Base-by-base conservation (phyloP, 2,329 filamentous ascomycete species). In the Aspergillus candidus region DNA sequence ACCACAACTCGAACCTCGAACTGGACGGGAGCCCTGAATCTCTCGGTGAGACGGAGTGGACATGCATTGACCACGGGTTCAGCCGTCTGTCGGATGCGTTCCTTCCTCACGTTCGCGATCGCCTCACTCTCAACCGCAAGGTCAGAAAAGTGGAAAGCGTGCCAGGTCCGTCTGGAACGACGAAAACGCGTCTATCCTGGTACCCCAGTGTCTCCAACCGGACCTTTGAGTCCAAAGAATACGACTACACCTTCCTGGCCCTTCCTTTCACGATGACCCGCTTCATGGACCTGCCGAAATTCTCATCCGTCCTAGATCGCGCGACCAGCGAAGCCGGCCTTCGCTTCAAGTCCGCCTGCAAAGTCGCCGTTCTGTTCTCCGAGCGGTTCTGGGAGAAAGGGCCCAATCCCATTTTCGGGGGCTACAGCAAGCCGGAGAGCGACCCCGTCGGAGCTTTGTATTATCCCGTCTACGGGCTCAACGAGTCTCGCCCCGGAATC, bases 201-300 rank as follows among this genome's bases (percentile, higher is more conserved):
- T 57, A 52, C 35, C 53, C 54, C n/a, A 47, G 34, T 13, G 40
- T 52, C 17, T 46, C 38, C 2, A 55, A 59, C 32, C 50, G 53
- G n/a, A 58, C 55, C 11, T 51, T 37, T 32, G 50, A 59, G 27
- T 51, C 54, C 4, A 60, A 64, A n/a, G 52, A 55, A 1, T 70
- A 67, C 30, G 66, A 70, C 42, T 69, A 69, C 43, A 55, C 65
- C 2, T 59, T 70, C 34, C 66, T 67, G 52, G 62, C 62, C 6
- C 61, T 62, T 0, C 67, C 67, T 0, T 61, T 70, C 37, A 69
- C 66, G 17, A 52, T 66, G 39, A 59, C 65, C 13, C 60, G 63
- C 27, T 65, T 65, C 43, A 67, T 65, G 67, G 56, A 68, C 4
- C 43, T 68, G 1, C 66, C 67, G 0, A 47, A 51, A 4, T 68